Conservation (phyloP, 2,329 filamentous ascomycete species). For the Botrytis medusae region DNA sequence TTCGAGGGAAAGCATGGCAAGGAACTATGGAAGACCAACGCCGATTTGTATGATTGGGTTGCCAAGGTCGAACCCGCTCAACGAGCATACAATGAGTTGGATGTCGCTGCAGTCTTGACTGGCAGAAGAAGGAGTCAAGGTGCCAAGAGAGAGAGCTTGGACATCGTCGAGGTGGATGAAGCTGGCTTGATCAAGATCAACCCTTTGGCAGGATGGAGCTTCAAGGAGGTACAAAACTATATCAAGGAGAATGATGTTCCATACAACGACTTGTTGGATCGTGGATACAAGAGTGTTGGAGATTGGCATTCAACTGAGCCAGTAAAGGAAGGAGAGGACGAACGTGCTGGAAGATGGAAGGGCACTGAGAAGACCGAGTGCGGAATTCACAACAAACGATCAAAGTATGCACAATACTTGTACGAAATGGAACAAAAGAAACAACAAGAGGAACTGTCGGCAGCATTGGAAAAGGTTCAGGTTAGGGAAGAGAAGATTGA, state of each 20-base stretch:
- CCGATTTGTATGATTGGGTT: conserved; percentile 92
- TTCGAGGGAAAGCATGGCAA: conserved; percentile 82
- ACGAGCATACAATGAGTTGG: conserved; percentile 82
- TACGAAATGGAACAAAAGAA: conserved; percentile 38
- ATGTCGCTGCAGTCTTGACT: conserved; percentile 87
- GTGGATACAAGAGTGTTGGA: conserved; percentile 96
- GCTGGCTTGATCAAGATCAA: conserved; percentile 96
- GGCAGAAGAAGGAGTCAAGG: conserved; percentile 90
- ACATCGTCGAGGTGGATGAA: conserved; percentile 86
- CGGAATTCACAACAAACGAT: conserved; percentile 97
- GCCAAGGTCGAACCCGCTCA: conserved; percentile 97
- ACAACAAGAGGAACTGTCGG: conserved; percentile 36
- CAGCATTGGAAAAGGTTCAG: conserved; percentile 33
- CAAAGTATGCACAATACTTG: conserved; percentile 79
- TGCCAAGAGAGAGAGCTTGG: conserved; percentile 84
- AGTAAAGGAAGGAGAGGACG: conserved; percentile 87
- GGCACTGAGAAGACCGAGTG: conserved; percentile 95
- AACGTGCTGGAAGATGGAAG: conserved; percentile 96
- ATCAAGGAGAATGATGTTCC: conserved; percentile 83
- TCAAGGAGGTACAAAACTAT: conserved; percentile 85
- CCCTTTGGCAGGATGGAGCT: conserved; percentile 91
- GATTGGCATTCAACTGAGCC: conserved; percentile 98
- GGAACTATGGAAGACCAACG: conserved; percentile 78
- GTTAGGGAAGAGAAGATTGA: conserved; percentile 25
- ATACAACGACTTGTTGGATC: conserved; percentile 88